Evolutionary conservation across 2,329 filamentous ascomycete species (phyloP), one percentile per base, ranked within the genome.

Genomic region (Furcasterigmium furcatum): DNA sequence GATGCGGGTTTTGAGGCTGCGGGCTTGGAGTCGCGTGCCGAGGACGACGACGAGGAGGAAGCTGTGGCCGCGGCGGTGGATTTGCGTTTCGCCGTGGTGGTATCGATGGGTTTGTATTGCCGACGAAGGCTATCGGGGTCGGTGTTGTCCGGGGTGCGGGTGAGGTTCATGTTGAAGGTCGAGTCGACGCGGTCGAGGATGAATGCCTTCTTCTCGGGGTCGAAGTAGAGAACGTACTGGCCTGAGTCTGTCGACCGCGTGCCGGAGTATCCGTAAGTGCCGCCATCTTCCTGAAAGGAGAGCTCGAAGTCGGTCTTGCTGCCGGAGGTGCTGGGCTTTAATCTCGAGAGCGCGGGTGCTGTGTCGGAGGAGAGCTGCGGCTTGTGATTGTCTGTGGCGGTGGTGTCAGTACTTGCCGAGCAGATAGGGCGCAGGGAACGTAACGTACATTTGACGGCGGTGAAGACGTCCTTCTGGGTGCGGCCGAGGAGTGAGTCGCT

Each of bases 101-200:
- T 64, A 20, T 74, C 72, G 30, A 94, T 74, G 49, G 88, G 88
- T 9, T 82, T 74, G 59, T 88, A 84, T 58, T 85, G 76, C 41
- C 81, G 76, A 40, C 80, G 76, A 34, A 95, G 72, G 56, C 77
- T 80, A 24, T 79, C 77, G 44, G 76, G 66, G 53, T 88, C 80
- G 44, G 74, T 70, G 56, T 85, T 84, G 52, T 75, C 79, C 3
- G 86, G 88, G 13, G 82, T 82, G 45, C 77, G 81, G 43, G 80
- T 82, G 44, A 96, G 69, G 64, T 96, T 96, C 85, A 96, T 91
- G 58, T 89, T 85, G 66, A 95, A 87, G 32, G 84, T 84, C n/a
- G 84, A 86, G 60, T 89, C 82, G 45, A 96, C 73, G 43, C 82
- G 83, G 68, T 96, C 90, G 45, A 96, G 76, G 22, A 94, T 82